Evolutionary conservation across 768 basidiomycete species (phyloP), one percentile per base, ranked within the genome.

Genomic region (Phlegmacium glaucopus): DNA sequence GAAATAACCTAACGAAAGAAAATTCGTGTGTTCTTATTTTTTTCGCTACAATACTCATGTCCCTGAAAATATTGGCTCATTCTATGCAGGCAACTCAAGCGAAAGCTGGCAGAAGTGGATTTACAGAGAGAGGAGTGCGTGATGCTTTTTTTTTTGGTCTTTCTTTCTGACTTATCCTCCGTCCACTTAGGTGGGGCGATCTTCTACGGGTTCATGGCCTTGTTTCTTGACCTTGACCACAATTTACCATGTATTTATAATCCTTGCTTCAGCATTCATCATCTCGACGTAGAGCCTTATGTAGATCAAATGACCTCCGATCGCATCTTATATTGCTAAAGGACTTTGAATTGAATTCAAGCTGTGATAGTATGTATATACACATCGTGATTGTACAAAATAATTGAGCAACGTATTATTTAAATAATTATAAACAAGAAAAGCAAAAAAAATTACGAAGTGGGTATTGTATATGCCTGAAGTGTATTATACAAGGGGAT

Each of bases 71-170:
- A 26, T 46, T 15, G 22, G 39, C 42, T 53, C 39, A 10, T 46
- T 34, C 39, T 48, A 35, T 9, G 15, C 56, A 91, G 90, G 38
- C 75, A 82, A 64, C 65, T 92, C 28, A 88, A 83, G 63, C 78
- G 82, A 50, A 80, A 76, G 50, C 59, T 93, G 43, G 76, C 80
- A 35, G 87, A 90, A 63, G 61, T 76, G 28, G 86, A 91, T 63
- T 67, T 83, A 56, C 84, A 92, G 63, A 79, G 80, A 49, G 86
- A 90, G 64, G 87, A 92, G 89, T 94, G 61, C 57, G 86, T 75
- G 27, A 27, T 42, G 34, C 47, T 9, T 16, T 27, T 29, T 18
- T 32, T 16, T 30, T 44, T 40, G 13, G 38, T 43, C 15, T 43
- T 32, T 9, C 42, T 25, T 17, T 13, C 57, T 56, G 42, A 52